phyloP scores from a whole-genome alignment of 1,139 yeast genomes.

The Lipomyces yarrowii region DNA sequence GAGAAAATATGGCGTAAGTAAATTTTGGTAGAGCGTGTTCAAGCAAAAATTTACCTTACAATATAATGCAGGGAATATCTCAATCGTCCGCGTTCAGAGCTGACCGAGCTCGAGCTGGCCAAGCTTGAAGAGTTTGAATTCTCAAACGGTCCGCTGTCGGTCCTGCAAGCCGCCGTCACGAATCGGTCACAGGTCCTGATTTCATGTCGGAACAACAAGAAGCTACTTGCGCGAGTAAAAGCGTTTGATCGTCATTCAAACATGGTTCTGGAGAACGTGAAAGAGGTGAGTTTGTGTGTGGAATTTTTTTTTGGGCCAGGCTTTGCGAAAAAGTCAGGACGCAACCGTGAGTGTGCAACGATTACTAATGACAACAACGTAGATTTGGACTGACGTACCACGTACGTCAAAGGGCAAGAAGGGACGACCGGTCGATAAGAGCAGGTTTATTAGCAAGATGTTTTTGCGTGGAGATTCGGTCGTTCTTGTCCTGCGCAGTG shows the following conservation, averaged over 20 bases:
- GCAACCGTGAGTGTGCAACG: too few relatives aligned
- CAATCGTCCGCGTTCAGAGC: constrained; percentile 75
- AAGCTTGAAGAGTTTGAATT: constrained; percentile 89
- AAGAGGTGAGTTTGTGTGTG: constrained; percentile 52
- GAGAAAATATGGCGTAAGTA: constrained; percentile 12
- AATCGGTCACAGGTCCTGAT: constrained; percentile 78
- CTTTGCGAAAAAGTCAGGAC: too few relatives aligned
- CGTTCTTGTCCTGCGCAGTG: constrained; percentile 68
- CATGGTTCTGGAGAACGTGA: constrained; percentile 88
- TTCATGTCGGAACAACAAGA: constrained; percentile 90
- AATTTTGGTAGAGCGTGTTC: background rate
- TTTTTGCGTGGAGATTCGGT: constrained; percentile 96
- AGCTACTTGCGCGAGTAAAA: constrained; percentile 82
- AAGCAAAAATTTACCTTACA: background rate
- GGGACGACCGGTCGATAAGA: constrained; percentile 70
- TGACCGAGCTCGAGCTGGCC: constrained; percentile 76
- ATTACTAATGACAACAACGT: background rate
- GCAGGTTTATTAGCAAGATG: constrained; percentile 84
- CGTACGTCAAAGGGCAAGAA: constrained; percentile 68
- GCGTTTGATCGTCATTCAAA: constrained; percentile 97
- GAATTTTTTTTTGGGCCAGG: background rate
- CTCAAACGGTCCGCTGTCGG: constrained; percentile 86
- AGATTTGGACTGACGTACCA: constrained; percentile 76
- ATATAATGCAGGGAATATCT: constrained; percentile 55
- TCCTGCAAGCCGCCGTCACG: constrained; percentile 77